Evolutionary conservation across 2,329 filamentous ascomycete genomes (phyloP).

Genomic region (Aquanectria penicillioides): DNA sequence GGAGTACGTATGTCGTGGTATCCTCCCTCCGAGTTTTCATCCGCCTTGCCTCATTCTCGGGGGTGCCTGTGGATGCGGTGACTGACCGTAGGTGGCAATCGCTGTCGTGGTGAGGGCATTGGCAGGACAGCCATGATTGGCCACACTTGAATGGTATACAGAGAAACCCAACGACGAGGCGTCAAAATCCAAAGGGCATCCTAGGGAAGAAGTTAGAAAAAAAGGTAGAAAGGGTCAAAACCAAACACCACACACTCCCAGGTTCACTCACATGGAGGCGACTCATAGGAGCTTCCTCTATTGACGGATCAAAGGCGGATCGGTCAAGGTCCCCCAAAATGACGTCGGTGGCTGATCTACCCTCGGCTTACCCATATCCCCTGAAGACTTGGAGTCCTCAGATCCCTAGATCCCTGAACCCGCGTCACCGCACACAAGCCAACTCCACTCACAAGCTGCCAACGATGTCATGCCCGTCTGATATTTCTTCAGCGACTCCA

Average conservation of each 20-base stretch:
- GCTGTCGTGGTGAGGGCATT: too few relatives aligned
- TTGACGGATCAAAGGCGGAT: slow-evolving; percentile 32
- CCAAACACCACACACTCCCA: too few relatives aligned
- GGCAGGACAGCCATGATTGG: background rate
- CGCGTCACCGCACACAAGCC: slow-evolving; percentile 12
- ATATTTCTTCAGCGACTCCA: slow-evolving; percentile 3
- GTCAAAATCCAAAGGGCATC: background rate
- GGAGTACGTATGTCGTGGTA: too few relatives aligned
- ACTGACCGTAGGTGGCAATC: too few relatives aligned
- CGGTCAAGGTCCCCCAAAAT: slow-evolving; percentile 30
- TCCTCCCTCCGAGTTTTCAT: too few relatives aligned
- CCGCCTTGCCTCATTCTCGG: too few relatives aligned
- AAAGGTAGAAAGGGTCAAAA: too few relatives aligned
- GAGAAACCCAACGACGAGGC: background rate
- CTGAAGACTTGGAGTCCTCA: slow-evolving; percentile 21
- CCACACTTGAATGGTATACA: background rate
- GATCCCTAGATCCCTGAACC: slow-evolving; percentile 14
- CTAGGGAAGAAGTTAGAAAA: background rate
- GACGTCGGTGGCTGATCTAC: slow-evolving; percentile 39
- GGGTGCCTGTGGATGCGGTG: too few relatives aligned
- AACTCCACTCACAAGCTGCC: slow-evolving; percentile 12
- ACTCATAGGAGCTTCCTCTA: slow-evolving; percentile 5
- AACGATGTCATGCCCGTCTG: slow-evolving; percentile 12
- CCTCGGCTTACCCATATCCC: slow-evolving; percentile 28
- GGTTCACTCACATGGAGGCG: too few relatives aligned